phyloP scores from a whole-genome alignment of 495 filamentous ascomycete species.

The Bacidia gigantensis region DNA sequence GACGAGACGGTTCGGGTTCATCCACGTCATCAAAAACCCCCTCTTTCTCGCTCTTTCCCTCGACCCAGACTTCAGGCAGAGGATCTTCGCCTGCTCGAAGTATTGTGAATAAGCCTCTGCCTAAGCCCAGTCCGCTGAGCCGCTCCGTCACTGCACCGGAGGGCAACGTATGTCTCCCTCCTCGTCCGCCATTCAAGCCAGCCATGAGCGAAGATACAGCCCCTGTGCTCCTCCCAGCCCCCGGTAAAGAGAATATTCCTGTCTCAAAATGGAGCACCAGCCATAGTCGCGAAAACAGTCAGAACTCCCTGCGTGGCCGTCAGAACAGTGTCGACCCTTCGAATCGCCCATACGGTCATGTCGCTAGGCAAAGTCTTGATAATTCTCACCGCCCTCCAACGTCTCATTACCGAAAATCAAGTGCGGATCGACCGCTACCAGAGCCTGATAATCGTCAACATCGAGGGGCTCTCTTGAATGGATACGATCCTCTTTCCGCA shows the following conservation, averaged over 20 bases:
- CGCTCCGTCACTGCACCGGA: conserved; percentile 49
- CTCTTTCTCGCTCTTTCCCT: conserved; percentile 50
- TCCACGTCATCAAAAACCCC: conserved; percentile 44
- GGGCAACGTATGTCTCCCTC: conserved; percentile 28
- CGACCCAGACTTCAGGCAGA: conserved; percentile 29
- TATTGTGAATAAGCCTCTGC: conserved; percentile 25
- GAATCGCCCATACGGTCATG: conserved; percentile 4
- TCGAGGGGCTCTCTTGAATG: neutral
- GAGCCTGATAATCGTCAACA: neutral
- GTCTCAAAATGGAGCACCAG: conserved; percentile 3
- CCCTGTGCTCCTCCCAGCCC: neutral
- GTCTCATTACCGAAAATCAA: conserved; percentile 4
- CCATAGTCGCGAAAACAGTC: conserved; percentile 1
- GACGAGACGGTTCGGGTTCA: conserved; percentile 40
- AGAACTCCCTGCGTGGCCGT: neutral
- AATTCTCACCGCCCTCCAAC: neutral
- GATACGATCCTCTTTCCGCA: neutral
- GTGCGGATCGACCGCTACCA: conserved; percentile 1
- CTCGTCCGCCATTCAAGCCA: neutral
- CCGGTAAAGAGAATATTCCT: conserved; percentile 4
- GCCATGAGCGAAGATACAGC: conserved; percentile 5
- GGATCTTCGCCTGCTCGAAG: conserved; percentile 23
- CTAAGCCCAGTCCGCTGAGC: conserved; percentile 32
- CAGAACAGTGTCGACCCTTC: neutral
- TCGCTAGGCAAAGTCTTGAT: conserved; percentile 7